These are phyloP conservation scores for Arachis monticola DNA, from an alignment of 331 rosid species.

Conservation along the genomic window DNA sequence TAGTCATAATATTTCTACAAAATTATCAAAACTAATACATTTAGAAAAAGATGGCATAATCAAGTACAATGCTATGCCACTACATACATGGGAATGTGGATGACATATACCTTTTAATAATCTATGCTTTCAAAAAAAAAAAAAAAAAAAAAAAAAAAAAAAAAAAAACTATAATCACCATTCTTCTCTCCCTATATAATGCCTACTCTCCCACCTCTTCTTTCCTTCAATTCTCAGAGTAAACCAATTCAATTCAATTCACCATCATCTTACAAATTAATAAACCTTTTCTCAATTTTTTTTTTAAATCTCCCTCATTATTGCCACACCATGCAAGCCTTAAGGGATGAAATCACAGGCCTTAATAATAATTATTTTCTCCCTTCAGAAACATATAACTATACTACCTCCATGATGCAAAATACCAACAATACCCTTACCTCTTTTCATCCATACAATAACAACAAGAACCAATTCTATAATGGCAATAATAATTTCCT, in stretches of 20 bases:
- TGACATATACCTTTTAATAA: conserved; percentile 43
- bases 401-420: conserved; percentile 53
- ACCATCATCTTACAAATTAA: conserved; percentile 26
- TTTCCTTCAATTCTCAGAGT: conserved; percentile 40
- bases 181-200: conserved; percentile 65
- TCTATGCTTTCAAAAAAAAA: conserved; percentile 24
- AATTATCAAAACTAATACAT: neutral
- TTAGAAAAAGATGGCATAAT: conserved; percentile 9
- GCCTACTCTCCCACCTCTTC: conserved; percentile 48
- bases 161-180: conserved; percentile 37
- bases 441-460: conserved; percentile 49
- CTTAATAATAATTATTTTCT: conserved; percentile 55
- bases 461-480: conserved; percentile 48
- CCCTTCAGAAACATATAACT: conserved; percentile 53
- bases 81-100: conserved; percentile 45
- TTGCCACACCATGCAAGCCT: conserved; percentile 62
- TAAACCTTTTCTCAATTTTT: conserved; percentile 1
- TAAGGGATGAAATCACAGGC: conserved; percentile 53
- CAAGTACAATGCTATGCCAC: conserved; percentile 2
- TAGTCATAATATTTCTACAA: neutral
- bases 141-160: conserved; percentile 32
- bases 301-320: neutral
- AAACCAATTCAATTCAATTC: conserved; percentile 39
- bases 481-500: conserved; percentile 39
- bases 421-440: conserved; percentile 38